These are phyloP conservation scores for Fusarium nisikadoi DNA, from an alignment of 2,329 filamentous ascomycete genomes.

Conservation along the genomic window DNA sequence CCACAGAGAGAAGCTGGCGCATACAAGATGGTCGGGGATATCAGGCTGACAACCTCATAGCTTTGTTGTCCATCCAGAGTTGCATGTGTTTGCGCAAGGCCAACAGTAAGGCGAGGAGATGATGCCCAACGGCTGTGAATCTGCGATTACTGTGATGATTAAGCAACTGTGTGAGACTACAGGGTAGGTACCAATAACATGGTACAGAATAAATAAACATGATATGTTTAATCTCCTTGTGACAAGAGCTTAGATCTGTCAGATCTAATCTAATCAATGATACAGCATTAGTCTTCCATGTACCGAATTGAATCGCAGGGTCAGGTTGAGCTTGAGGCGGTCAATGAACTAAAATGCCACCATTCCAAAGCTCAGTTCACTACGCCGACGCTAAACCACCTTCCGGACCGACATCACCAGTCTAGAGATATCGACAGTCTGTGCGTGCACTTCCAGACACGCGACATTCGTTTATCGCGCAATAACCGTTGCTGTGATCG, in stretches of 20 bases:
- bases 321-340: not conserved
- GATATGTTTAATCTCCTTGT: not conserved
- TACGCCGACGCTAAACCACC: not conserved
- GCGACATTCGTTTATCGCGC: not conserved
- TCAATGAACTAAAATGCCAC: not conserved
- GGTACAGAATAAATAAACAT: not conserved
- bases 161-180: not conserved
- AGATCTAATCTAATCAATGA: fast-evolving
- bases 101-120: not conserved
- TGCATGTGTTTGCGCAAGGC: no score
- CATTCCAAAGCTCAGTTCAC: not conserved
- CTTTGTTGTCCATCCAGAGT: fast-evolving
- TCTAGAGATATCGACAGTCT: not conserved
- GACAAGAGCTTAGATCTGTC: no score
- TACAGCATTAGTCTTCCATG: not conserved
- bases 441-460: not conserved
- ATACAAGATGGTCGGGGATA: fast-evolving
- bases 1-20: not conserved
- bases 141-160: not conserved
- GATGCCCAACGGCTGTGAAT: not conserved
- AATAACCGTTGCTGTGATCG: not conserved
- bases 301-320: not conserved
- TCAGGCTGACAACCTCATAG: not conserved
- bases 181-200: not conserved
- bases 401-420: not conserved